Evolutionary conservation across 2,329 filamentous ascomycete species (phyloP).

Genomic region (Coleophoma crateriformis): DNA sequence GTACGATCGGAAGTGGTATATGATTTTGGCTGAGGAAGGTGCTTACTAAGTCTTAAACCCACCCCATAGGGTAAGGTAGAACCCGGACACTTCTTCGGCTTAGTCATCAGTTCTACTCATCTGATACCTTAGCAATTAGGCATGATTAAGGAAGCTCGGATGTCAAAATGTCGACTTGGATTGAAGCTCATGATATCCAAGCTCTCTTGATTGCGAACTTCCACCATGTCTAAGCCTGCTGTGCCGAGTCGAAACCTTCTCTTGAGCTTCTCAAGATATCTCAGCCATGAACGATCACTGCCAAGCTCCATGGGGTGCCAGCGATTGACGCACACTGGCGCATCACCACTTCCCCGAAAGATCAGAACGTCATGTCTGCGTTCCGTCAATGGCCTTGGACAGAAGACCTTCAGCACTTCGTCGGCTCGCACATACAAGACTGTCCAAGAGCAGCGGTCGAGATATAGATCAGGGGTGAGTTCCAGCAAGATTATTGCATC

Average conservation of each 20-base stretch:
- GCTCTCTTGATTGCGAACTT: background rate
- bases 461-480: constrained; percentile 24
- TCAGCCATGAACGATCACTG: constrained; percentile 3
- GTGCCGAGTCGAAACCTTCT: constrained; percentile 17
- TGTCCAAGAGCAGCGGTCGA: constrained; percentile 23
- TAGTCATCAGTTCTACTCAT: too few species aligned
- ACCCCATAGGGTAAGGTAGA: too few species aligned
- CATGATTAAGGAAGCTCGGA: too few species aligned
- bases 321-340: constrained; percentile 4
- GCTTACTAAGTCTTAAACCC: too few species aligned
- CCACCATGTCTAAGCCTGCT: constrained; percentile 18
- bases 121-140: too few species aligned
- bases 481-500: background rate
- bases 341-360: background rate
- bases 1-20: too few species aligned
- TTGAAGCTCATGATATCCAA: background rate
- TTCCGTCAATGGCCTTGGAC: background rate
- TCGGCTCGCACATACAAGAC: constrained; percentile 21
- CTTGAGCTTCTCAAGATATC: constrained; percentile 11
- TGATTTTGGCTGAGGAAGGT: too few species aligned
- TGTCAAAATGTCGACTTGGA: too few species aligned
- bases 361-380: constrained; percentile 3
- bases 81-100: too few species aligned
- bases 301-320: constrained; percentile 7
- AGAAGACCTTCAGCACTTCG: constrained; percentile 11